Evolutionary conservation across 441 rosid species (phyloP), one percentile per base, ranked within the genome.

Genomic region (Brassica hybrid): DNA sequence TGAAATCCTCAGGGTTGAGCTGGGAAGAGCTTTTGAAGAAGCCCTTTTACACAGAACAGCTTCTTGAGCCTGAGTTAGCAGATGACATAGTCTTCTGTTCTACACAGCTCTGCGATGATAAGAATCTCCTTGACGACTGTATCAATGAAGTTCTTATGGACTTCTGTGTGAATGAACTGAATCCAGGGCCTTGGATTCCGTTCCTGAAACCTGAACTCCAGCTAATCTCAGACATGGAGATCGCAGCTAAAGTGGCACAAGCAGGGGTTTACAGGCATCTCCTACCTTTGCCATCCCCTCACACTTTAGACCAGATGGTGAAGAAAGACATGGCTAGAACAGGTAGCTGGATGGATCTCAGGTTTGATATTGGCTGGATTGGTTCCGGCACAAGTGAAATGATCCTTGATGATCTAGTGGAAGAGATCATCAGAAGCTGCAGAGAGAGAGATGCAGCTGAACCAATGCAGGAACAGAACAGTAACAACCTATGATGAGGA

Each of bases 331-430:
- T 92, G 93, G 85, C 89, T 9, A 96, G 78, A 79, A 67, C 80
- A 57, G 89, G 89, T 70, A 82, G 83, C 23, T 96, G 98, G 99
- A 88, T 91, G 96, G 92, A 92, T 85, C 88, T 88, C 45, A 84
- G 83, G 27, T 73, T 52, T 75, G 91, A 94, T 65, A 70, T 83
- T 3, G 90, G 87, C 74, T 77, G 84, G 30, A 80, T 90, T 60
- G 84, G 88, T 41, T 52, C 86, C 59, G 87, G 89, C 43, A 84
- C 86, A 73, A 83, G 86, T 67, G 93, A 93, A 64, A 80, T 79
- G 69, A 90, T 95, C 72, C 89, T 95, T 30, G 88, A 86, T 65
- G 95, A 91, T 57, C 77, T 95, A 79, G 76, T 93, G 61, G 92
- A 88, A 71, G 96, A 90, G 73, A 84, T 82, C 58, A 57, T 84